Conservation (phyloP, 1,139 yeast species). For the Oligophagozyma castellii region DNA sequence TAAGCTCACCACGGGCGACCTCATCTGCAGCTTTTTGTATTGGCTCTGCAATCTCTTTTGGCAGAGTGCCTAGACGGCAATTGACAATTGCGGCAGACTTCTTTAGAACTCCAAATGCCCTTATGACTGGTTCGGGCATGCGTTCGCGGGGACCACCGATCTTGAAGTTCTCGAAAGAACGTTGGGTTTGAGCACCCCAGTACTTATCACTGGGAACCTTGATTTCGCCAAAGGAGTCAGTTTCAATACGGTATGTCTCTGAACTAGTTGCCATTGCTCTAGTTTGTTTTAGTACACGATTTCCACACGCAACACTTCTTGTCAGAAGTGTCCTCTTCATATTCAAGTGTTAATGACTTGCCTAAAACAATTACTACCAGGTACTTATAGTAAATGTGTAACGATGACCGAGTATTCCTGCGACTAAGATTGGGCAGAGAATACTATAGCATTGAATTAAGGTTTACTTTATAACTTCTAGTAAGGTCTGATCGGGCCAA, state of each 20-base stretch:
- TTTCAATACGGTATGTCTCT: slow-evolving; percentile 47
- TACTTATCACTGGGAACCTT: slow-evolving; percentile 75
- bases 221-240: slow-evolving; percentile 94
- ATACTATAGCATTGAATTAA: too few relatives aligned
- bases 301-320: too few relatives aligned
- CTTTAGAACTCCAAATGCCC: slow-evolving; percentile 87
- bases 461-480: too few relatives aligned
- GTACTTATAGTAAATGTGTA: too few relatives aligned
- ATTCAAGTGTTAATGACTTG: too few relatives aligned
- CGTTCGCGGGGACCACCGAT: slow-evolving; percentile 87
- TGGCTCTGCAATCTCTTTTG: slow-evolving; percentile 69
- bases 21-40: slow-evolving; percentile 92
- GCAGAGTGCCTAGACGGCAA: slow-evolving; percentile 65
- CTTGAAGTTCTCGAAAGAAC: slow-evolving; percentile 84
- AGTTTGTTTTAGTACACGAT: too few relatives aligned
- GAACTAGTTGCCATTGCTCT: too few relatives aligned
- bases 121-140: slow-evolving; percentile 83
- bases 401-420: too few relatives aligned
- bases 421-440: too few relatives aligned
- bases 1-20: slow-evolving; percentile 80
- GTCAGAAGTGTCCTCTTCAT: too few relatives aligned
- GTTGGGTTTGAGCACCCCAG: slow-evolving; percentile 98
- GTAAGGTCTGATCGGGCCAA: too few relatives aligned
- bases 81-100: slow-evolving; percentile 92
- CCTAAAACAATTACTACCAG: too few relatives aligned